Evolutionary conservation across 192 early-diverging fungal genomes (phyloP).

Genomic region (Cladochytrium replicatum): DNA sequence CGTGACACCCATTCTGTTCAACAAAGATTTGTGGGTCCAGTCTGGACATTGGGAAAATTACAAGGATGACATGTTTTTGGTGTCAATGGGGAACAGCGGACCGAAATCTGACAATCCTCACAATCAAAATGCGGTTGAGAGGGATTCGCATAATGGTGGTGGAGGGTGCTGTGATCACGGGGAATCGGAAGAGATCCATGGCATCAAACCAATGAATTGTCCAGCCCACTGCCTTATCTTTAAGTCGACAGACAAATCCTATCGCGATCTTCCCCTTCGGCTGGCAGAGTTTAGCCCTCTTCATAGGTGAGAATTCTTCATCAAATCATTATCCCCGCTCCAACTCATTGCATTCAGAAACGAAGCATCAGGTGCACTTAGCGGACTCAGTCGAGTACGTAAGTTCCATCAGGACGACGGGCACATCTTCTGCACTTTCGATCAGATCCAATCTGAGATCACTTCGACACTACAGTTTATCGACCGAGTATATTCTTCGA

Average conservation of each 20-base stretch:
- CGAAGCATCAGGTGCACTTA: constrained; percentile 78
- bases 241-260: constrained; percentile 66
- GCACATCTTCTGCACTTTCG: constrained; percentile 83
- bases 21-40: constrained; percentile 85
- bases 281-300: constrained; percentile 88
- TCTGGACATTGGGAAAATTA: constrained; percentile 97
- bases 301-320: constrained; percentile 56
- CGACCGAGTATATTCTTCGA: constrained; percentile 56
- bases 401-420: constrained; percentile 97
- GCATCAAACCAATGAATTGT: constrained; percentile 98
- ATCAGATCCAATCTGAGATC: constrained; percentile 77
- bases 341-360: constrained; percentile 45
- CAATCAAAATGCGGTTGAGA: not conserved
- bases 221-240: constrained; percentile 92
- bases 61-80: constrained; percentile 82
- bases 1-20: constrained; percentile 84
- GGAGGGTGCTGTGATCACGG: constrained; percentile 22
- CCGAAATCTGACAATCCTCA: not conserved
- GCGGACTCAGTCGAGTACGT: constrained; percentile 83
- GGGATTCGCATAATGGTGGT: constrained; percentile 5
- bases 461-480: constrained; percentile 64
- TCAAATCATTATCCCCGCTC: constrained; percentile 1
- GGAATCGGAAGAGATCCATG: constrained; percentile 51
- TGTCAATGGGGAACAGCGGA: constrained; percentile 6
- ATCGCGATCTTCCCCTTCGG: constrained; percentile 79